Base-by-base conservation (phyloP, 352 stramenopile species). In the Pythium coloratum region DNA sequence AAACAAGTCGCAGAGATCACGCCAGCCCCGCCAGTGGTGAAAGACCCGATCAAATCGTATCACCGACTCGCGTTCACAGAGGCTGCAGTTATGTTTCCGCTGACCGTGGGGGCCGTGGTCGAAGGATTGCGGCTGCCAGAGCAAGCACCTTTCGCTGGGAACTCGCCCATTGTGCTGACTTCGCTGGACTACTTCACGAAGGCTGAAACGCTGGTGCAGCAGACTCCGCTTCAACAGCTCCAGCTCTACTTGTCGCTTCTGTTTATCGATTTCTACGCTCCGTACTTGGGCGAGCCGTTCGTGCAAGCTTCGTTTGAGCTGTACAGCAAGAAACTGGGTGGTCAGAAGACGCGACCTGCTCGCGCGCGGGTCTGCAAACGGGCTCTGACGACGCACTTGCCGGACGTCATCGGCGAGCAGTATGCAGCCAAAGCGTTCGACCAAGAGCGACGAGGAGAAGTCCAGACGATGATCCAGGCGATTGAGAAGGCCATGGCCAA, bases 251-350 rank as follows among this genome's bases (percentile, higher is more conserved):
- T 89, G 7, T 66, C 76, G 13, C 90, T 81, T 55, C 61, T 71
- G 20, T 82, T 81, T 60, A 70, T 78, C 16, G 70, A 77, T 42
- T 63, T 71, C 44, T 76, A 72, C 38, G 61, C 76, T 8, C 44
- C 58, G 6, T 81, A 72, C 36, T 63, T 90, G 14, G 76, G 76
- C 40, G 60, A 87, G 34, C 44, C 72, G 6, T 97, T 97, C 61
- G 72, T 96, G 4, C 60, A 91, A n/a, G 88, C 84, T 9, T 75
- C 83, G 36, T 97, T 98, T 75, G 75, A 95, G 7, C 96, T 98
- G 64, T 96, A 91, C 65, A 76, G 89, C 59, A 64, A 66, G 28
- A 80, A 65, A 28, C 75, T 98, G 28, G 71, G 75, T 0, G 89
- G 92, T 6, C 81, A 81, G n/a, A 66, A 86, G 51, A 73, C 72